A percentile compares a stretch with the other conserved stretches of the same genome.
Evolutionary conservation across 2,329 filamentous ascomycete genomes (phyloP).

Genomic region (Periconia sp.): DNA sequence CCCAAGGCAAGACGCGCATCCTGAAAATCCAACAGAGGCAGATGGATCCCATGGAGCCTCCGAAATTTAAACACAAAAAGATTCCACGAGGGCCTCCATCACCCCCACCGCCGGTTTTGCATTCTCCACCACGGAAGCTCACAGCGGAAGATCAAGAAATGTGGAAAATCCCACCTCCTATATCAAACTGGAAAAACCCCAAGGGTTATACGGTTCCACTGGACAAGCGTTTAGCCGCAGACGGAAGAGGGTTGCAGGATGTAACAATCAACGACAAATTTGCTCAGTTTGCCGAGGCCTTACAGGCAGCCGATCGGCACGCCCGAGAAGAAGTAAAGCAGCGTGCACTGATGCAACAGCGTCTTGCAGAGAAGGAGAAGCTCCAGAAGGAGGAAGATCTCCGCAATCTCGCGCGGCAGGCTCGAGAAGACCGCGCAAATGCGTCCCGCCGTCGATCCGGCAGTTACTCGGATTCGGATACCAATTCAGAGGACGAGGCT

Average conservation of each 20-base stretch:
- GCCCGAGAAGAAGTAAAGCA: conserved; percentile 94
- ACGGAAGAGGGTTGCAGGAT: conserved; percentile 88
- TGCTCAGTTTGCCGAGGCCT: conserved; percentile 88
- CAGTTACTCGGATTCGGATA: conserved; percentile 47
- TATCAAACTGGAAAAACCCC: conserved; percentile 99
- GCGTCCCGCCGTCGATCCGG: conserved; percentile 45
- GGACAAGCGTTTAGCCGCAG: conserved; percentile 92
- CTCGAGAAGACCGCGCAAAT: conserved; percentile 74
- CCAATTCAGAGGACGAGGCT: conserved; percentile 64
- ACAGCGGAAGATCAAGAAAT: conserved; percentile 97
- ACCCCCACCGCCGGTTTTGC: conserved; percentile 91
- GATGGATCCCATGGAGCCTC: conserved; percentile 92
- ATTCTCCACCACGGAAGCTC: conserved; percentile 89
- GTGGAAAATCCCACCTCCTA: conserved; percentile 87
- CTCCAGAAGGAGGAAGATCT: conserved; percentile 90
- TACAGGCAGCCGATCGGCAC: conserved; percentile 92
- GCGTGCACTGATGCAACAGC: conserved; percentile 90
- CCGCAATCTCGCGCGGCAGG: conserved; percentile 84
- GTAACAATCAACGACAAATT: conserved; percentile 98
- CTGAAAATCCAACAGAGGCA: conserved; percentile 98
- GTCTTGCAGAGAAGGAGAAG: conserved; percentile 95
- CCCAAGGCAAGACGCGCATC: conserved; percentile 83
- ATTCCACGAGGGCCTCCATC: conserved; percentile 90
- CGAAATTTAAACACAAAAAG: conserved; percentile 99
- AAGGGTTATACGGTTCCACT: conserved; percentile 96